These are phyloP conservation scores for Phytophthora gonapodyides DNA, from an alignment of 352 stramenopile species.

Conservation along the genomic window DNA sequence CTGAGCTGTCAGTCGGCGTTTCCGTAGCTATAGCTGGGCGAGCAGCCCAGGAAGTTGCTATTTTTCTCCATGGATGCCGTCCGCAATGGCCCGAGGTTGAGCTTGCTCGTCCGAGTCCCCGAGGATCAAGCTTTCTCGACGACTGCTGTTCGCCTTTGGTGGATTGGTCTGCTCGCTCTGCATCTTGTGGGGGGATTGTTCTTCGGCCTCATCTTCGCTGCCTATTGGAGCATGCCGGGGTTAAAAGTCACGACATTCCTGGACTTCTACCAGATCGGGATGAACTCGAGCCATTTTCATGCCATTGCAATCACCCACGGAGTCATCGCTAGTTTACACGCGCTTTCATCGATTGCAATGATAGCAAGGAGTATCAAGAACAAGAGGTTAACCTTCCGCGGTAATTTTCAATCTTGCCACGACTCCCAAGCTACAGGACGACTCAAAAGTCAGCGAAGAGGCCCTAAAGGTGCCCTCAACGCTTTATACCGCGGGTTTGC, in stretches of 20 bases:
- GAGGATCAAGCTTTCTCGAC: constrained; percentile 15
- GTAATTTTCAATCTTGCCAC: not conserved
- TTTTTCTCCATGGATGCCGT: not conserved
- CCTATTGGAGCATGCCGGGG: constrained; percentile 27
- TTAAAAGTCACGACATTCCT: constrained; percentile 27
- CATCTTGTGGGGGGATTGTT: constrained; percentile 29
- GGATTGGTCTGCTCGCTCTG: constrained; percentile 18
- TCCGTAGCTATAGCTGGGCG: too few relatives aligned
- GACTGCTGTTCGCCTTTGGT: constrained; percentile 23
- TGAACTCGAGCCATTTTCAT: constrained; percentile 23
- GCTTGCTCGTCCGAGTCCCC: constrained; percentile 6
- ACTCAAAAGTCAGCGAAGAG: not conserved
- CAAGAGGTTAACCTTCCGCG: constrained; percentile 24
- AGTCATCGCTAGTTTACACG: constrained; percentile 25
- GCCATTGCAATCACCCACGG: constrained; percentile 19
- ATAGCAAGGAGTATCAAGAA: constrained; percentile 25
- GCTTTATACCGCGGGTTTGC: constrained; percentile 11
- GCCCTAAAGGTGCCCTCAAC: not conserved
- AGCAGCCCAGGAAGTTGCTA: too few relatives aligned
- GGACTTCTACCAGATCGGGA: constrained; percentile 33
- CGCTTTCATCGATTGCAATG: constrained; percentile 21
- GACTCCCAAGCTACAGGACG: not conserved
- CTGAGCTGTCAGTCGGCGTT: too few relatives aligned
- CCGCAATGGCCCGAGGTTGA: constrained; percentile 21
- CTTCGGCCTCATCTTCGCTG: constrained; percentile 28